A percentile compares a stretch with the other conserved stretches of the same genome.
phyloP scores from a whole-genome alignment of 306 rosid genomes.

The Glycine tomentella region DNA sequence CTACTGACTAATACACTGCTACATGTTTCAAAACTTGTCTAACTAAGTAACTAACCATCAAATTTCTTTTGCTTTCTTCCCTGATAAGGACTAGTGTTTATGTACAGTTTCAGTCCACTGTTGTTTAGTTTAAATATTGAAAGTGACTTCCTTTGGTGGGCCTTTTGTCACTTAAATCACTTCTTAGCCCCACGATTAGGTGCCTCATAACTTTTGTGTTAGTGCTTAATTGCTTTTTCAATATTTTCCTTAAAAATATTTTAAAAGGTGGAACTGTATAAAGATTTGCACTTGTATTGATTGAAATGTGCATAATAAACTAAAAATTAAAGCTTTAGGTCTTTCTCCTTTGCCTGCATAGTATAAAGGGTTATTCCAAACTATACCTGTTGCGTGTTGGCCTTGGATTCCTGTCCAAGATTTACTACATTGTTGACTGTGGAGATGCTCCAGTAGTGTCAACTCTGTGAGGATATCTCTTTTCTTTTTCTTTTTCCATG shows the following conservation, averaged over 20 bases:
- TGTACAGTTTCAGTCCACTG: slow-evolving; percentile 29
- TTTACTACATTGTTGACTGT: slow-evolving; percentile 20
- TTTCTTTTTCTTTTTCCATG: slow-evolving; percentile 27
- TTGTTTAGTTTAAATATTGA: slow-evolving; percentile 11
- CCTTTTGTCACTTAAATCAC: slow-evolving; percentile 10
- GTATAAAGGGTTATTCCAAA: slow-evolving; percentile 40
- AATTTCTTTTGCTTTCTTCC: slow-evolving; percentile 34
- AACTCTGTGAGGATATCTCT: slow-evolving; percentile 44
- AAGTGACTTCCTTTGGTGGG: slow-evolving; percentile 27
- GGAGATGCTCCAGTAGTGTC: slow-evolving; percentile 41
- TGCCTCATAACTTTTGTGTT: slow-evolving; percentile 22
- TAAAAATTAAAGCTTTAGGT: slow-evolving; percentile 29
- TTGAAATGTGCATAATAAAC: slow-evolving; percentile 23
- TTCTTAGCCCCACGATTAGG: slow-evolving; percentile 28
- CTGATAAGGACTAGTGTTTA: slow-evolving; percentile 24
- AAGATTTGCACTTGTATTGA: slow-evolving; percentile 4
- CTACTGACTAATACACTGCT: slow-evolving; percentile 1
- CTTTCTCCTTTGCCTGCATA: neutral
- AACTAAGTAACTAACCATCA: neutral
- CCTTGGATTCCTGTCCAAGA: slow-evolving; percentile 28
- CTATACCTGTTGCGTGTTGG: slow-evolving; percentile 15
- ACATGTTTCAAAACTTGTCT: slow-evolving; percentile 23
- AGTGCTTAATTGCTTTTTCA: slow-evolving; percentile 22
- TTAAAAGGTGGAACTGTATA: slow-evolving; percentile 4
- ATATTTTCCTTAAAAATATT: slow-evolving; percentile 27